Base-by-base conservation (phyloP, 1,284 basidiomycete genomes). In the Baeospora myosura region DNA sequence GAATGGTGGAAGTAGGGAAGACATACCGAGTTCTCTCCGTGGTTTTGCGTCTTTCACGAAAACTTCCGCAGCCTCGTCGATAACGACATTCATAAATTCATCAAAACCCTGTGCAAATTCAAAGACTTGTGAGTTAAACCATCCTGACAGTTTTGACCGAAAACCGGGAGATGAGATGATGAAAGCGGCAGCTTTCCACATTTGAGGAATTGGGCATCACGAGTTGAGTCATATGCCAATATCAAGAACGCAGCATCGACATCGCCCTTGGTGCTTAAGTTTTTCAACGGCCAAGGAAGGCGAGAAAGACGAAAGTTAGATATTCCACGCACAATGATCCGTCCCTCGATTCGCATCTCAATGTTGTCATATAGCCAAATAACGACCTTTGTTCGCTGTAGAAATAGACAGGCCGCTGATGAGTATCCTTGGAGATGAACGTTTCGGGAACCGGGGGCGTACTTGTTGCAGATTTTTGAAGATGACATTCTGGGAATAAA, bases 61-160 rank as follows among this genome's bases (percentile, higher is more conserved):
- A 5, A 98, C 88, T 63, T 98, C 96, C 46, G 81, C 78, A 29
- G 95, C 91, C 48, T 98, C 91, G 56, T 97, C 93, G n/a, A 97
- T 70, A 17, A 97, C 91, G 16, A 99, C 71, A 61, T 99, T 99
- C 96, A 99, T 99, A 66, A 98, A 99, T 65, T 99, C 96, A 62
- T 99, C 96, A 58, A 98, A 98, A 17, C 96, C 96, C 95, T 96
- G 62, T 17, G 33, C 50, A 49, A 33, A 42, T 24, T 31, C 45
- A 38, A 41, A 44, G 22, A 50, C 31, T 45, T 39, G 32, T 43
- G 31, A 41, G 37, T 55, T 8, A 14, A 18, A 17, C 32, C 12
- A 57, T 51, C 29, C 17, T 28, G 14, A 49, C 43, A 11, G 43
- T 32, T 35, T 28, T 14, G 24, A 48, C 26, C 42, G 6, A 30